phyloP scores from a whole-genome alignment of 345 rosid species.

The Populus nigra region DNA sequence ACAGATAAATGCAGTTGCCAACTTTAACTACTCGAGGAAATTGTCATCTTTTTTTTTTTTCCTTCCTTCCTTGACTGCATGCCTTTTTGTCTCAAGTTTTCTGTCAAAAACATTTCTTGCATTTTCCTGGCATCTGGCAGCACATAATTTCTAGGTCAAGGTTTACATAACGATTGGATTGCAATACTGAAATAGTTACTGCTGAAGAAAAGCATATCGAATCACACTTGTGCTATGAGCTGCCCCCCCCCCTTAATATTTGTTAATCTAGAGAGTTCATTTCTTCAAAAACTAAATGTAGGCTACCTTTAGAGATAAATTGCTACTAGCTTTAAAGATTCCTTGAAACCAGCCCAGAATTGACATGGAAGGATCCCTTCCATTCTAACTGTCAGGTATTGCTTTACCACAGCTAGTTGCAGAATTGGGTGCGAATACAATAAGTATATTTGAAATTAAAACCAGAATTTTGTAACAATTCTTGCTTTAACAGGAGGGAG shows the following conservation, averaged over 20 bases:
- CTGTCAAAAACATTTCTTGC: background rate
- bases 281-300: background rate
- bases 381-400: too few species aligned
- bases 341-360: background rate
- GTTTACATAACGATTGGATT: background rate
- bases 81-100: background rate
- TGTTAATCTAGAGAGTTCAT: background rate
- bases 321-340: background rate
- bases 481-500: slow-evolving; percentile 68
- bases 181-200: background rate
- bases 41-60: background rate
- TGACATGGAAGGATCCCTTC: background rate
- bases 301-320: background rate
- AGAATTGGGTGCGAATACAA: background rate
- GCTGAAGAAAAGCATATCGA: background rate
- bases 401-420: background rate
- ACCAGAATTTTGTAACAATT: background rate
- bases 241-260: background rate
- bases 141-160: background rate
- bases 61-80: background rate
- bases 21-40: background rate
- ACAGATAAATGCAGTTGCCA: background rate
- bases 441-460: background rate
- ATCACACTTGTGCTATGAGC: background rate
- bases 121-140: background rate